phyloP scores from a whole-genome alignment of 2,329 filamentous ascomycete genomes.

The Neurospora crassa region DNA sequence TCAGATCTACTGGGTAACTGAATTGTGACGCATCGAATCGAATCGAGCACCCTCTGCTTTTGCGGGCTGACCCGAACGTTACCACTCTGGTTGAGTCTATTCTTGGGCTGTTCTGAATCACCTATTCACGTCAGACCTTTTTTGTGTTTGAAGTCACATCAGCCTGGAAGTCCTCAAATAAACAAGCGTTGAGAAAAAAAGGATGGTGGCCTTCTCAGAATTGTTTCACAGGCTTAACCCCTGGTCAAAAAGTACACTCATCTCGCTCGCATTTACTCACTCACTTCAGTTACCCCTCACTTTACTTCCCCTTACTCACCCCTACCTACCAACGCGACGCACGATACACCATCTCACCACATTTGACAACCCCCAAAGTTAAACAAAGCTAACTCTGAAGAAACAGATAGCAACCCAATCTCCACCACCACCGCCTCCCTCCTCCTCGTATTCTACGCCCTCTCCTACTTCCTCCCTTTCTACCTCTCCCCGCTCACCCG shows the following conservation, averaged over 20 bases:
- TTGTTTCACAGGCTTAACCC: constrained; percentile 14
- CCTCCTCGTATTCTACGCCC: constrained; percentile 57
- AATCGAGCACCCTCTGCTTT: neutral
- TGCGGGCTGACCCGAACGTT: neutral
- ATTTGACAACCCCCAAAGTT: constrained; percentile 8
- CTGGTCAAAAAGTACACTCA: constrained; percentile 14
- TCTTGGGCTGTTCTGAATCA: neutral
- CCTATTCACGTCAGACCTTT: neutral
- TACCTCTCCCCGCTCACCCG: constrained; percentile 74
- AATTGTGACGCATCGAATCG: neutral
- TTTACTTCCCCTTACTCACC: neutral
- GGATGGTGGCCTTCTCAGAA: constrained; percentile 15
- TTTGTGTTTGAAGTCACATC: neutral
- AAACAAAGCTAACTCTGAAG: constrained; percentile 25
- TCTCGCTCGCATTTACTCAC: constrained; percentile 1
- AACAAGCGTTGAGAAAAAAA: neutral
- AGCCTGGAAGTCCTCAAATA: neutral
- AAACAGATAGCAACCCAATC: constrained; percentile 30
- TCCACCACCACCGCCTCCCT: constrained; percentile 26
- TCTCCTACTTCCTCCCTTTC: constrained; percentile 83
- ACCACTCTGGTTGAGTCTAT: neutral
- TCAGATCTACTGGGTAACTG: neutral
- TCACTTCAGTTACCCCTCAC: neutral
- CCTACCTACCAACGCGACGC: neutral
- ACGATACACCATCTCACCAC: neutral